Conservation (phyloP, 2,329 filamentous ascomycete genomes). For the Pleoardoris graminearum region DNA sequence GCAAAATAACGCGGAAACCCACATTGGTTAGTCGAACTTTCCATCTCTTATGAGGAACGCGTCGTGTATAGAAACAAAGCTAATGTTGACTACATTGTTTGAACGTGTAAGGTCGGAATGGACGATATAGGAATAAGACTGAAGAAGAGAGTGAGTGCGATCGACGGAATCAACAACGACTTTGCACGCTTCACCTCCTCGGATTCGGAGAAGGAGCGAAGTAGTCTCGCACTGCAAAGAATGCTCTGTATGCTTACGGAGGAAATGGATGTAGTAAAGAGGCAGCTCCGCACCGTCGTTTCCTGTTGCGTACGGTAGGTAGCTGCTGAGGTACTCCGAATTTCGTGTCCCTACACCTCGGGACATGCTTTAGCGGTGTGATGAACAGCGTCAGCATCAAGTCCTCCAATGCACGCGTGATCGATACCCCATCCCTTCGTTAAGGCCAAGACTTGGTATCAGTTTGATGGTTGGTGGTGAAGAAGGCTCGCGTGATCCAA, state of each 20-base stretch:
- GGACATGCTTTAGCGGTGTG: neutral
- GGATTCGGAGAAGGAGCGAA: constrained; percentile 12
- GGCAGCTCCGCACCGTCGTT: neutral
- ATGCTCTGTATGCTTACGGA: constrained; percentile 12
- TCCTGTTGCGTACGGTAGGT: neutral
- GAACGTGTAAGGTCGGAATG: too few relatives aligned
- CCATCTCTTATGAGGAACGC: constrained; percentile 1
- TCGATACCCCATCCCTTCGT: neutral
- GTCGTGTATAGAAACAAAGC: constrained; percentile 5
- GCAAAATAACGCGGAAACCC: constrained; percentile 12
- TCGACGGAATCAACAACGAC: too few relatives aligned
- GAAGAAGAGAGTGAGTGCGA: neutral
- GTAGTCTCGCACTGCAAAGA: constrained; percentile 4
- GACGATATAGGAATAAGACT: neutral
- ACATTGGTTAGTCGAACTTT: constrained; percentile 11
- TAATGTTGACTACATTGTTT: constrained; percentile 12
- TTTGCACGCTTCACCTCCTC: too few relatives aligned
- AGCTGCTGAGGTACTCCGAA: neutral
- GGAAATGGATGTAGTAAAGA: neutral
- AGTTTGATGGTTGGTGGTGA: neutral
- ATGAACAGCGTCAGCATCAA: neutral
- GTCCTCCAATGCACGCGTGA: neutral
- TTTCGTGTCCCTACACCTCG: neutral
- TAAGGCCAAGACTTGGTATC: neutral
- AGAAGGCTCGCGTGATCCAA: neutral